Evolutionary conservation across 2,329 filamentous ascomycete genomes (phyloP).

Genomic region (Neonectria ditissima): DNA sequence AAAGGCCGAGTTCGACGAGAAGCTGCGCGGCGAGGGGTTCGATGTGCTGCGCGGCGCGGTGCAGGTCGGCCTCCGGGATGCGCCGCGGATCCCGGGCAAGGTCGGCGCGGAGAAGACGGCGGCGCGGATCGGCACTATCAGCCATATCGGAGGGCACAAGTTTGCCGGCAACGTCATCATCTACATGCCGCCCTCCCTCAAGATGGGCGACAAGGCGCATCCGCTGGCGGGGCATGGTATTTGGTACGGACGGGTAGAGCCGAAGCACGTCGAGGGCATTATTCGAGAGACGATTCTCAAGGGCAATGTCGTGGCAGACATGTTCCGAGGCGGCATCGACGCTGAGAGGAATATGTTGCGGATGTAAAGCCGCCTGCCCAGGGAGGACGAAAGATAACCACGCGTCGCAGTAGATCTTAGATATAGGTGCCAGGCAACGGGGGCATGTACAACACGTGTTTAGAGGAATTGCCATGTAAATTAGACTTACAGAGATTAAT

Average conservation of each 20-base stretch:
- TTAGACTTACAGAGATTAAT: constrained; percentile 4
- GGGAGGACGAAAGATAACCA: constrained; percentile 32
- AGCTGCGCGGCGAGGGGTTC: constrained; percentile 64
- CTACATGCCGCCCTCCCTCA: constrained; percentile 74
- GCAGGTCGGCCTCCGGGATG: constrained; percentile 42
- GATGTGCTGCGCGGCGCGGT: constrained; percentile 61
- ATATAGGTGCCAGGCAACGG: not conserved
- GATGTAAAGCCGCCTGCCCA: constrained; percentile 44
- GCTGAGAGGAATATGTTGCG: constrained; percentile 65
- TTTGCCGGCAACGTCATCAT: constrained; percentile 88
- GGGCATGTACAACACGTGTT: not conserved
- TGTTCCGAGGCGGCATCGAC: constrained; percentile 78
- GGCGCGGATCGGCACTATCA: constrained; percentile 76
- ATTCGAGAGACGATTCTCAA: constrained; percentile 75
- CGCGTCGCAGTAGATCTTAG: not conserved
- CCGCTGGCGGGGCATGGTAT: constrained; percentile 77
- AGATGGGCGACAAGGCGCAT: constrained; percentile 59
- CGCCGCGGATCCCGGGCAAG: constrained; percentile 37
- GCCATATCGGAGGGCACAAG: constrained; percentile 87
- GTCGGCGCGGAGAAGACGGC: constrained; percentile 42
- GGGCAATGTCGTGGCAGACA: constrained; percentile 75
- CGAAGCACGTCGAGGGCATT: constrained; percentile 80
- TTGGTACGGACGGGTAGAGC: constrained; percentile 85
- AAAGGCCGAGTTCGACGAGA: constrained; percentile 74
- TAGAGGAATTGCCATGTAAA: not conserved